Conservation (phyloP, 192 early-diverging fungal genomes). For the Backusella tarrabulga region DNA sequence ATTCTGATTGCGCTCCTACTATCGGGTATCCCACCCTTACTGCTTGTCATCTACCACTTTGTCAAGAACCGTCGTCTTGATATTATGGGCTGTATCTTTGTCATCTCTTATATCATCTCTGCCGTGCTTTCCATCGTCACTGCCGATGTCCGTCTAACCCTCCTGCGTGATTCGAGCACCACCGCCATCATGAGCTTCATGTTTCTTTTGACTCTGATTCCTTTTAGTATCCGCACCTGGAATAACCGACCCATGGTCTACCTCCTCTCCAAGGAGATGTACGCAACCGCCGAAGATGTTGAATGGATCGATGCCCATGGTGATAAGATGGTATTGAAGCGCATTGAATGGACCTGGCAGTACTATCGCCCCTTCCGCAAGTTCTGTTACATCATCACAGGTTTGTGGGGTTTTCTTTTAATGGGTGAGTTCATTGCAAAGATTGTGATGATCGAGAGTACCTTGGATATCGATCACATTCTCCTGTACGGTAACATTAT, state of each 20-base stretch:
- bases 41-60: slow-evolving; percentile 29
- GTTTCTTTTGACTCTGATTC: slow-evolving; percentile 41
- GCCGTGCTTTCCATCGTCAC: slow-evolving; percentile 38
- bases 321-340: neutral
- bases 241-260: slow-evolving; percentile 33
- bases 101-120: slow-evolving; percentile 38
- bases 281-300: slow-evolving; percentile 23
- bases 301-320: slow-evolving; percentile 30
- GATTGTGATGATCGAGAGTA: slow-evolving; percentile 38
- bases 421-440: slow-evolving; percentile 41
- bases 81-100: slow-evolving; percentile 34
- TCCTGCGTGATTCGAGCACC: slow-evolving; percentile 42
- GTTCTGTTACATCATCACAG: slow-evolving; percentile 21
- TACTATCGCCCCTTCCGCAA: slow-evolving; percentile 29
- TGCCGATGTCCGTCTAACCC: slow-evolving; percentile 33
- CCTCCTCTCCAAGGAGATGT: slow-evolving; percentile 30
- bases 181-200: slow-evolving; percentile 33
- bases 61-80: slow-evolving; percentile 28
- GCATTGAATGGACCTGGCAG: slow-evolving; percentile 35
- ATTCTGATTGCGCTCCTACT: slow-evolving; percentile 34
- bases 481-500: slow-evolving; percentile 39
- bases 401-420: slow-evolving; percentile 33
- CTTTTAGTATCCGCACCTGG: slow-evolving; percentile 32
- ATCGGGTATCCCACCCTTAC: slow-evolving; percentile 41
- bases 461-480: slow-evolving; percentile 35